Base-by-base conservation (phyloP, 129 eudicot species). In the Helichrysum umbraculigerum region DNA sequence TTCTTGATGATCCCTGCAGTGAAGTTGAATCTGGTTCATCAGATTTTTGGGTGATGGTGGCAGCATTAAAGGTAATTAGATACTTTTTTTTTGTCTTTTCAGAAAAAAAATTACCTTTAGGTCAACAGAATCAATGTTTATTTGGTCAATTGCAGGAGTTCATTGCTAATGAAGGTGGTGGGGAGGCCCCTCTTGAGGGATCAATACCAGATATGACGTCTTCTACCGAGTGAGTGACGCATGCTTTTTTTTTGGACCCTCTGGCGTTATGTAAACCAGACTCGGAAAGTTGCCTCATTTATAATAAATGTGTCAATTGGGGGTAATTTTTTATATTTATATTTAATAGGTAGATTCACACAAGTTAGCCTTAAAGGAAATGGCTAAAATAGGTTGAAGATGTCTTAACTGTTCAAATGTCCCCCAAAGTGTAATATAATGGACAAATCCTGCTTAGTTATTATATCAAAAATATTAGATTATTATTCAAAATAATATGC, bases 161-260 rank as follows among this genome's bases (percentile, higher is more conserved):
- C 67, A 87, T 95, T 72, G 88, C 88, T 80, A 88, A 89, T 64
- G 99, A 95, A 91, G 96, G 97, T 75, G 92, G 85, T 41, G 99
- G 96, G 47, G 99, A 95, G 90, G 89, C 86, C 59, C 97, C 99
- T 47, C 95, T 95, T 52, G 99, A 95, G 79, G 99, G 99, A 78
- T 86, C 97, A 69, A 95, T 95, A 79, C 97, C 99, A 29, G 99
- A 95, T 68, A 95, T 95, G 99, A 91, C 99, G 59, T 91, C 99
- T 58, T 89, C 99, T 25, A 95, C 99, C 11, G 97, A 95, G 97
- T 95, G 30, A 86, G 96, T 81, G 76, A 16, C 65, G 34, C 7
- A 25, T 35, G 28, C 33, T 11, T 81, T 29, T 12, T 79, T 52
- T 51, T 25, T 0, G 28, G 37, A 50, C 68, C 42, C 58, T 37